Evolutionary conservation across 2,329 filamentous ascomycete species (phyloP).

Genomic region (Shiraia bambusicola): DNA sequence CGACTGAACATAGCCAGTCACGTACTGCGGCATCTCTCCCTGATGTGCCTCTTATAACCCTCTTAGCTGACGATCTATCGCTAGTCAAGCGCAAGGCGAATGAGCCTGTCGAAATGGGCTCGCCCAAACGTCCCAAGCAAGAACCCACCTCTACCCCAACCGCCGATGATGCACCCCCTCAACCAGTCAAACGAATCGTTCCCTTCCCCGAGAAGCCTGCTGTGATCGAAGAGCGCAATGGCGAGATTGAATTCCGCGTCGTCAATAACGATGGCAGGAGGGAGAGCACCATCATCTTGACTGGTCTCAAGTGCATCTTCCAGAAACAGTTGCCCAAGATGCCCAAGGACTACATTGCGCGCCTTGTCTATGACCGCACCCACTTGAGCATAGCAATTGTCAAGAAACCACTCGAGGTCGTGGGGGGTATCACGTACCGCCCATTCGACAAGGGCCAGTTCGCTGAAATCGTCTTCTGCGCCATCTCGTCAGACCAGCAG

Average conservation of each 20-base stretch:
- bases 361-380: slow-evolving; percentile 94
- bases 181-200: slow-evolving; percentile 62
- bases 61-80: slow-evolving; percentile 17
- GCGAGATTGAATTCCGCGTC: slow-evolving; percentile 94
- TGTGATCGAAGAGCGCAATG: slow-evolving; percentile 88
- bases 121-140: slow-evolving; percentile 60
- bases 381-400: slow-evolving; percentile 97
- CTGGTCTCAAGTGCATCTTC: slow-evolving; percentile 95
- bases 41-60: slow-evolving; percentile 13
- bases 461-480: slow-evolving; percentile 98
- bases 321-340: slow-evolving; percentile 98
- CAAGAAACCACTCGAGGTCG: slow-evolving; percentile 93
- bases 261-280: slow-evolving; percentile 93
- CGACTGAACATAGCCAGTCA: neutral
- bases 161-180: slow-evolving; percentile 35
- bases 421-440: slow-evolving; percentile 90
- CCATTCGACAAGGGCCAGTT: slow-evolving; percentile 91
- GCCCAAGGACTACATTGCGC: slow-evolving; percentile 98
- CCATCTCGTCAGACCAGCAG: slow-evolving; percentile 95
- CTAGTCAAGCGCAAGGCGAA: slow-evolving; percentile 72
- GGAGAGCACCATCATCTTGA: slow-evolving; percentile 90
- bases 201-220: slow-evolving; percentile 93
- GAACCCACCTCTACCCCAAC: slow-evolving; percentile 39
- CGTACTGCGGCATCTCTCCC: slow-evolving; percentile 8
- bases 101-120: slow-evolving; percentile 60